These are phyloP conservation scores for Eucalyptus albens DNA, from an alignment of 345 rosid genomes.

Conservation along the genomic window DNA sequence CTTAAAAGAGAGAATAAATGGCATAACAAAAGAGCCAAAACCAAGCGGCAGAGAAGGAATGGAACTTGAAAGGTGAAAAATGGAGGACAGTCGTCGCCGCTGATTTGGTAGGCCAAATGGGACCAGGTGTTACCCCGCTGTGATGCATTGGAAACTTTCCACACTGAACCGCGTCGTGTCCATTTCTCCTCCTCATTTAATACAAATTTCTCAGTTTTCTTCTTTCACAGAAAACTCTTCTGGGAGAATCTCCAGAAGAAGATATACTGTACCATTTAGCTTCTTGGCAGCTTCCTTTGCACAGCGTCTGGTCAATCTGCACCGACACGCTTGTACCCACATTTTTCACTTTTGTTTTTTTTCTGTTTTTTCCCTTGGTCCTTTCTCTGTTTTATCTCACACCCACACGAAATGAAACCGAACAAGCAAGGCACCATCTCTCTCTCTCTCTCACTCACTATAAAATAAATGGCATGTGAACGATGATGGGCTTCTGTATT, in stretches of 20 bases:
- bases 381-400: not conserved
- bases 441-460: not conserved
- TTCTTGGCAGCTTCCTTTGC: not conserved
- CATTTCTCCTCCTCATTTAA: not conserved
- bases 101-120: not conserved
- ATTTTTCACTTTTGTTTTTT: not conserved
- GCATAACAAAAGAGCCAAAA: not conserved
- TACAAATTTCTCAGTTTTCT: not conserved
- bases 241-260: not conserved
- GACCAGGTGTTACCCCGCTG: not conserved
- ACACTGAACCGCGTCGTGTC: not conserved
- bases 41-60: not conserved
- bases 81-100: not conserved
- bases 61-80: not conserved
- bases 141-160: not conserved
- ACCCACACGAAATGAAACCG: not conserved
- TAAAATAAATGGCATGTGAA: not conserved
- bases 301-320: not conserved
- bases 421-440: not conserved
- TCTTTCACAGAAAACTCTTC: not conserved
- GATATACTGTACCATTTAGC: not conserved
- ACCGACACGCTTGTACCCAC: not conserved
- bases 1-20: not conserved
- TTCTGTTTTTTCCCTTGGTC: not conserved
- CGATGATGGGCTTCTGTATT: not conserved